These are phyloP conservation scores for Botrytis porri DNA, from an alignment of 2,329 filamentous ascomycete species.

Conservation along the genomic window DNA sequence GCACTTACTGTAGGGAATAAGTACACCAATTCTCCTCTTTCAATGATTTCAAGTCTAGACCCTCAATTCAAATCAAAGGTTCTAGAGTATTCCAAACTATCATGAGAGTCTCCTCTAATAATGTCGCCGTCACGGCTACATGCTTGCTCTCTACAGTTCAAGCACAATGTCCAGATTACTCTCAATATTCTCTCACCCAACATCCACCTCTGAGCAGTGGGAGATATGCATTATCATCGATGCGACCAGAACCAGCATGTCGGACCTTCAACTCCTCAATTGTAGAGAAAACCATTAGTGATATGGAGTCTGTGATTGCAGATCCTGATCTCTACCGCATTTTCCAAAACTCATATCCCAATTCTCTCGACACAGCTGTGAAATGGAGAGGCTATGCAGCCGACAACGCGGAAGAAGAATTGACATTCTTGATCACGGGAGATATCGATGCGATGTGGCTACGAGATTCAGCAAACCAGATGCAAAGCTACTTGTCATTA, in stretches of 20 bases:
- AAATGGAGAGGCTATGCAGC: slow-evolving; percentile 62
- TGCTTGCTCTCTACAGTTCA: not conserved
- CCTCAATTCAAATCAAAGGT: not conserved
- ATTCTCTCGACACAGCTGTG: slow-evolving; percentile 71
- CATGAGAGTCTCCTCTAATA: slow-evolving; percentile 3
- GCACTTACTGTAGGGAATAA: not conserved
- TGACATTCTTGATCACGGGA: slow-evolving; percentile 58
- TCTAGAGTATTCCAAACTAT: not conserved
- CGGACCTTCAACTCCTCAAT: slow-evolving; percentile 75
- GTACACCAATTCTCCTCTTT: not conserved
- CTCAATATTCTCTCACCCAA: slow-evolving; percentile 52
- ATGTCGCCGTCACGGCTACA: not conserved
- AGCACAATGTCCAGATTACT: slow-evolving; percentile 61
- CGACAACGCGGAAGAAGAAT: slow-evolving; percentile 58
- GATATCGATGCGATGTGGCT: slow-evolving; percentile 86
- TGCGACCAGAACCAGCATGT: slow-evolving; percentile 72
- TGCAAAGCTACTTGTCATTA: slow-evolving; percentile 66
- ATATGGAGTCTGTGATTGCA: slow-evolving; percentile 65
- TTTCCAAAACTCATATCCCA: slow-evolving; percentile 71
- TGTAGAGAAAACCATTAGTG: slow-evolving; percentile 72
- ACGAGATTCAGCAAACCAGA: slow-evolving; percentile 74
- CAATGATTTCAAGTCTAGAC: not conserved
- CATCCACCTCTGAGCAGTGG: slow-evolving; percentile 77
- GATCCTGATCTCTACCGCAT: slow-evolving; percentile 74
- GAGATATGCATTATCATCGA: slow-evolving; percentile 71